These are phyloP conservation scores for Wickerhamiella spandovensis DNA, from an alignment of 805 yeast genomes.

Conservation along the genomic window DNA sequence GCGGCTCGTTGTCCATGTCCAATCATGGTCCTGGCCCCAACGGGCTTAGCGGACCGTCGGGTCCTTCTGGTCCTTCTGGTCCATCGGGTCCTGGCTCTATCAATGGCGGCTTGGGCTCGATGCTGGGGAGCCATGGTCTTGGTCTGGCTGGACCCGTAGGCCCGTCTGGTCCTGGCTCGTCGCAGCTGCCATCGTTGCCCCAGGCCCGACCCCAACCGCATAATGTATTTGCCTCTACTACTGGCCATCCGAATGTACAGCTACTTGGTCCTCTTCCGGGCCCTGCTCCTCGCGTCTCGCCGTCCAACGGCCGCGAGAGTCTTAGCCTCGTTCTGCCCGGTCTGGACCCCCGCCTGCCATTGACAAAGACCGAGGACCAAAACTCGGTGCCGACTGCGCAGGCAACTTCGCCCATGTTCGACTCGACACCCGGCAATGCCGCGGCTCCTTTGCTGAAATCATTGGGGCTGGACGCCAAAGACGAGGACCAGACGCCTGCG, in stretches of 20 bases:
- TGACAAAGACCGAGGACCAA: neutral
- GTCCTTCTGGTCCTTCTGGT: too few relatives aligned
- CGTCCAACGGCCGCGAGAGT: conserved; percentile 1
- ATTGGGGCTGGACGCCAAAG: neutral
- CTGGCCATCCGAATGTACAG: neutral
- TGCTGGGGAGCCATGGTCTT: neutral
- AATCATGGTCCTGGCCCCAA: neutral
- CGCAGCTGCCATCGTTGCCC: too few relatives aligned
- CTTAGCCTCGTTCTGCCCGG: neutral
- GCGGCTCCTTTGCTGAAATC: neutral
- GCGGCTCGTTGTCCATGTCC: neutral
- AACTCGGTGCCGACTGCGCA: neutral
- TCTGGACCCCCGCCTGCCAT: neutral
- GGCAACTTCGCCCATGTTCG: neutral
- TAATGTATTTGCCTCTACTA: neutral
- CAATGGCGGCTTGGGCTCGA: neutral
- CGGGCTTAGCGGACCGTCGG: neutral
- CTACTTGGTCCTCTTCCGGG: neutral
- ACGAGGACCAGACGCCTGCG: neutral
- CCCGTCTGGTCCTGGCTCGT: too few relatives aligned
- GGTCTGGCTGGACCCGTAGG: too few relatives aligned
- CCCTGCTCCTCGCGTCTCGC: neutral
- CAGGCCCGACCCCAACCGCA: neutral
- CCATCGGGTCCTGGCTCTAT: too few relatives aligned
- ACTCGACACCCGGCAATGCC: neutral